Base-by-base conservation (phyloP, 208 protist genomes). In the Perkinsela sp. region DNA sequence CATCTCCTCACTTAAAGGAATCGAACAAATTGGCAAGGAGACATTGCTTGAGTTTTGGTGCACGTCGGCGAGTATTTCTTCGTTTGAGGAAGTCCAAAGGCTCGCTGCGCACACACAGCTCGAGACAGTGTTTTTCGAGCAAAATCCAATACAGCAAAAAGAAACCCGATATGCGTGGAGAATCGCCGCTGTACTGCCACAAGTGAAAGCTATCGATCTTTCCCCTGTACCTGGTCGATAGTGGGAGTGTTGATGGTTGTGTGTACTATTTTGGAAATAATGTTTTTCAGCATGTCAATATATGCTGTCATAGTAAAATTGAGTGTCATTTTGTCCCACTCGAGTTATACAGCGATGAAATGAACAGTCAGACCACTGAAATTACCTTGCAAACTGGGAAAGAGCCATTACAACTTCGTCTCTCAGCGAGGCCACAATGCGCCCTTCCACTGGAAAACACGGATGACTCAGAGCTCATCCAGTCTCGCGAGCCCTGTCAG, bases 111-210 rank as follows among this genome's bases (percentile, higher is more conserved):
- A 70, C 2, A 72, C 73, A 16, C 85, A 79, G 0, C 74, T 93
- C 0, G 77, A 76, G 29, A 93, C 85, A 2, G 82, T 93, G 2
- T 93, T 90, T 67, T 75, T 93, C 15, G 85, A 93, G 71, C 76
- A 84, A 29, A 93, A 90, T 69, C 85, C 88, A 2, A 84, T 91
- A 30, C 85, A 91, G 66, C 77, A 91, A 16, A 85, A 92, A 22
- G 40, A 57, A 22, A 57, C 6, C 40, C 40, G 40, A 22, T 57
- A 57, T 22, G 22, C 13, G 40, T 57, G 40, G 40, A 6, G 40
- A 6, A 22, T 57, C 22, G 40, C 13, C 6, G 40, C 40, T 57
- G 40, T 57, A 22, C 22, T 57, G 40, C 40, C 40, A 57, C 40
- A 57, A 22, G 40, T 57, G 40, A 57, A 57, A 22, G 22, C 22